Percentiles rank a stretch among this genome's conserved stretches.
phyloP scores from a whole-genome alignment of 495 filamentous ascomycete genomes.

The Aspergillus sparsus region DNA sequence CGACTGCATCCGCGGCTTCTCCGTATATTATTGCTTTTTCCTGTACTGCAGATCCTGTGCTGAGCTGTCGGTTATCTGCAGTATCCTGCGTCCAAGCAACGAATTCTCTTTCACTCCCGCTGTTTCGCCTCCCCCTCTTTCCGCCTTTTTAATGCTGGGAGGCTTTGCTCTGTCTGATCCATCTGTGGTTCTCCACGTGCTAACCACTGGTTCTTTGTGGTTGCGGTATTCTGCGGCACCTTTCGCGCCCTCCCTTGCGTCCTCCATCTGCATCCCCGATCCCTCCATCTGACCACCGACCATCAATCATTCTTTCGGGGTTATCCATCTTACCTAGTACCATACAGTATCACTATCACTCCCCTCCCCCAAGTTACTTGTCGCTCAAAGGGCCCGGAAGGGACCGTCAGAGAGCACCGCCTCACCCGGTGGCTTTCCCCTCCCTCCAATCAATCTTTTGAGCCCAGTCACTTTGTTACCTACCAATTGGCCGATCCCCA shows the following conservation, averaged over 20 bases:
- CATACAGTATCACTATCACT: constrained; percentile 26
- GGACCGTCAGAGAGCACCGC: constrained; percentile 30
- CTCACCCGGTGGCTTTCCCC: constrained; percentile 31
- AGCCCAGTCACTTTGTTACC: constrained; percentile 19
- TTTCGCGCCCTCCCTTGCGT: constrained; percentile 30
- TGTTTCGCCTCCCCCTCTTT: constrained; percentile 8
- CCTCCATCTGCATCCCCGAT: constrained; percentile 27
- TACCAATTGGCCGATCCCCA: constrained; percentile 21
- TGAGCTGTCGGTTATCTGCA: constrained; percentile 31
- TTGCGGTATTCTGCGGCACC: constrained; percentile 24
- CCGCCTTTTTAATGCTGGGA: constrained; percentile 13
- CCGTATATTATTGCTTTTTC: constrained; percentile 19
- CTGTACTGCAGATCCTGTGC: constrained; percentile 27
- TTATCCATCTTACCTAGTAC: constrained; percentile 19
- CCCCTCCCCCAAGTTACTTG: constrained; percentile 10
- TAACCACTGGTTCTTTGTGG: constrained; percentile 25
- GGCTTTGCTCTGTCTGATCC: constrained; percentile 17
- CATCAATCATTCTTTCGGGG: constrained; percentile 19
- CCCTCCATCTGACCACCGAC: constrained; percentile 20
- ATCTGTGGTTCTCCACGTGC: constrained; percentile 32
- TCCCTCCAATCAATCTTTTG: constrained; percentile 30
- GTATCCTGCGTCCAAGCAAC: constrained; percentile 18
- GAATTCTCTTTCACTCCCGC: constrained; percentile 13
- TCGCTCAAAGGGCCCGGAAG: constrained; percentile 22
- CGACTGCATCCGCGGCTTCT: constrained; percentile 6